Percentiles rank a stretch among this genome's conserved stretches.
Evolutionary conservation across 805 yeast genomes (phyloP).

Genomic region (Sugiyamaella marilandica): DNA sequence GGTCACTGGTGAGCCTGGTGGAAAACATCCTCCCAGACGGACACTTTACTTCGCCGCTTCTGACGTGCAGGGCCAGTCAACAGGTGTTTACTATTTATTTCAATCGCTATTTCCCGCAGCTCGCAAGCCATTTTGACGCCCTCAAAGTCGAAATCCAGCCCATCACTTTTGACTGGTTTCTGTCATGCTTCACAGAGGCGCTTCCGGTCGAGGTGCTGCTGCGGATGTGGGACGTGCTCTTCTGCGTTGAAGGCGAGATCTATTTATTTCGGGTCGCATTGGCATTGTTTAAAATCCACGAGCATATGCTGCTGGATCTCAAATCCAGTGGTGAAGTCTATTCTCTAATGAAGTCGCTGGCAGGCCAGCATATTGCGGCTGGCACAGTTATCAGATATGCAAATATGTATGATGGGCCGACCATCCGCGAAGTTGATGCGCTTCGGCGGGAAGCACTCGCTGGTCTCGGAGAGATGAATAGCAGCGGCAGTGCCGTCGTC

Average conservation of each 20-base stretch:
- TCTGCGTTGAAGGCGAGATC: constrained; percentile 40
- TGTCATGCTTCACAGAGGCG: constrained; percentile 49
- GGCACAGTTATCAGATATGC: constrained; percentile 28
- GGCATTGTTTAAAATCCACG: constrained; percentile 29
- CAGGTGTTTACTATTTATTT: constrained; percentile 36
- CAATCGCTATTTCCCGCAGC: constrained; percentile 37
- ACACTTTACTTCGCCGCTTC: constrained; percentile 37
- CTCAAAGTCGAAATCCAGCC: constrained; percentile 44
- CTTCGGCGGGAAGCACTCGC: constrained; percentile 13
- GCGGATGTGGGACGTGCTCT: constrained; percentile 46
- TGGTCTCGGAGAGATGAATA: constrained; percentile 7
- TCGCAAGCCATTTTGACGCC: constrained; percentile 34
- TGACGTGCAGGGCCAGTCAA: constrained; percentile 40
- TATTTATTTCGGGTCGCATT: constrained; percentile 34
- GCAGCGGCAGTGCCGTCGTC: no score
- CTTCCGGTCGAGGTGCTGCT: constrained; percentile 49
- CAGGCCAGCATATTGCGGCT: constrained; percentile 26
- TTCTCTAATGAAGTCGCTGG: constrained; percentile 30
- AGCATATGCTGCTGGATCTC: constrained; percentile 22
- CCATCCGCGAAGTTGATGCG: constrained; percentile 22
- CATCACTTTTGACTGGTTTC: constrained; percentile 54
- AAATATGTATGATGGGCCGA: constrained; percentile 19
- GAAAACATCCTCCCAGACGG: constrained; percentile 46
- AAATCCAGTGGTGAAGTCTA: constrained; percentile 30
- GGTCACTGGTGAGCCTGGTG: constrained; percentile 46